Evolutionary conservation across 2,329 filamentous ascomycete genomes (phyloP), one percentile per base, ranked within the genome.

Genomic region (Nectriaceae sp.): DNA sequence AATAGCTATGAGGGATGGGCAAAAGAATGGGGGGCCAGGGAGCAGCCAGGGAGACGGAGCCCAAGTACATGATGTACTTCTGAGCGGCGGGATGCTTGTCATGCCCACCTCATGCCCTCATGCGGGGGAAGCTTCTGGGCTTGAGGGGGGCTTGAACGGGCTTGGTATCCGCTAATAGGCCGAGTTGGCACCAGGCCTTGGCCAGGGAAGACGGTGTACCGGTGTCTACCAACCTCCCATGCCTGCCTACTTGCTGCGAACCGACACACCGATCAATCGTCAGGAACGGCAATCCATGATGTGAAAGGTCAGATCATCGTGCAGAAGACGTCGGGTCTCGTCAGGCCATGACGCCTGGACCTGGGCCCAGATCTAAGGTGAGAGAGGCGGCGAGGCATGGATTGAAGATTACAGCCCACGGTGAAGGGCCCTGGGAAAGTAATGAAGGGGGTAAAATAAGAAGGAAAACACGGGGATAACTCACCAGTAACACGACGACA

Each of bases 81-180:
- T n/a, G n/a, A n/a, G n/a, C 24, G 24, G 24, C 24, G 24, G n/a
- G n/a, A 6, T 29, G 24, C 6, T 29, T 13, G 13, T 29, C 24
- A 29, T 29, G 24, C 24, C 24, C 24, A 29, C 24, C n/a, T n/a
- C n/a, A n/a, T n/a, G n/a, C n/a, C 6, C 24, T 29, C 24, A 29
- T 29, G 24, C 24, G 24, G 24, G 24, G 24, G 24, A 29, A 29
- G 24, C n/a, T n/a, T n/a, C n/a, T n/a, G n/a, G n/a, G n/a, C n/a
- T n/a, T n/a, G n/a, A n/a, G n/a, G 13, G 6, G 24, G 24, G 6
- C 24, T 29, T 29, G 24, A n/a, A n/a, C 24, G 24, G 6, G 6
- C 24, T 13, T 29, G 24, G 24, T 29, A 29, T 29, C 59, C 59
- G 59, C 59, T 60, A 62, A 62, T 62, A 60, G 57, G 59, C 59